Conservation (phyloP, 2,329 filamentous ascomycete species). For the Coleophoma eucalyptorum region DNA sequence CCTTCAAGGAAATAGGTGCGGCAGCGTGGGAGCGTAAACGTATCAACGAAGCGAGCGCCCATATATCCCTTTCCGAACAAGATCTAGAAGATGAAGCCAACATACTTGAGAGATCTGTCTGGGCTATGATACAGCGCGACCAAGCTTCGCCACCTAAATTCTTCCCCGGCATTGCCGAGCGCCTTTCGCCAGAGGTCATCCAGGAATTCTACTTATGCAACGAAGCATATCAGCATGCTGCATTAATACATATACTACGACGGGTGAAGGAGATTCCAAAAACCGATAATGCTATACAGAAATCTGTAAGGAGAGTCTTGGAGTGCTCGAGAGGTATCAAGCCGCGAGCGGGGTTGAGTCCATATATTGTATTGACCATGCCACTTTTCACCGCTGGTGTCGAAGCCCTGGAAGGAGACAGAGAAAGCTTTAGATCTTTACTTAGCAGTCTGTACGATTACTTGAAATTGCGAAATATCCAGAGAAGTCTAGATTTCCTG, state of each 20-base stretch:
- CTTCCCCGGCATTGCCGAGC: constrained; percentile 11
- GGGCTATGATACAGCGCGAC: not conserved
- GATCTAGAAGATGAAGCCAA: not conserved
- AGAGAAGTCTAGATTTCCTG: constrained; percentile 34
- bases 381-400: constrained; percentile 5
- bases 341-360: constrained; percentile 5
- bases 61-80: not conserved
- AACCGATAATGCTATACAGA: not conserved
- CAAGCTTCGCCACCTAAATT: constrained; percentile 23
- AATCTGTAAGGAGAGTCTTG: constrained; percentile 1
- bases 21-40: constrained; percentile 17
- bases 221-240: constrained; percentile 6
- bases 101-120: not conserved
- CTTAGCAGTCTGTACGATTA: constrained; percentile 31
- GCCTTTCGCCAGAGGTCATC: constrained; percentile 1
- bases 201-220: constrained; percentile 5
- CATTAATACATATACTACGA: constrained; percentile 2
- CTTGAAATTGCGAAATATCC: constrained; percentile 34
- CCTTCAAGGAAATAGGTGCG: constrained; percentile 33
- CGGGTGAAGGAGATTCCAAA: not conserved
- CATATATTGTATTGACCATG: constrained; percentile 7
- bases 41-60: not conserved
- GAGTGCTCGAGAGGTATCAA: constrained; percentile 3
- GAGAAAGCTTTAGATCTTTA: constrained; percentile 10
- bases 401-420: constrained; percentile 4